phyloP scores from a whole-genome alignment of 2,329 filamentous ascomycete genomes.

The Phaeosphaeriaceae sp. region DNA sequence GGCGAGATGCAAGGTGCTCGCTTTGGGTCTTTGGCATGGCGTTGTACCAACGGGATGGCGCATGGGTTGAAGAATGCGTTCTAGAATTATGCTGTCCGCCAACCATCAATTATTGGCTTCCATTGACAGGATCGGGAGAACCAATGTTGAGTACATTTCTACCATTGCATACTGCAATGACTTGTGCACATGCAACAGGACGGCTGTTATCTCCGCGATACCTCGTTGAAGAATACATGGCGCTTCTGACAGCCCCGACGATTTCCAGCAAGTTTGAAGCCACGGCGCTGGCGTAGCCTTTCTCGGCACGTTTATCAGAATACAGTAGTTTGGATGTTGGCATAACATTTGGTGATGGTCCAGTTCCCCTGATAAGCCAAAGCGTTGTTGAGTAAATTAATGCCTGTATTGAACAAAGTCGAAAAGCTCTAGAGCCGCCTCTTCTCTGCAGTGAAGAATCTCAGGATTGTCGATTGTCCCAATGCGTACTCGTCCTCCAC shows the following conservation, averaged over 20 bases:
- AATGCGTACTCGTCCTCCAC: conserved; percentile 23
- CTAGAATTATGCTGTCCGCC: neutral
- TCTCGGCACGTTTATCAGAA: neutral
- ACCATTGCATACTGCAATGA: neutral
- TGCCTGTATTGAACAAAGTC: neutral
- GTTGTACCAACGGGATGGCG: neutral
- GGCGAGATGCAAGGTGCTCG: neutral
- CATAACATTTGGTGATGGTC: no score
- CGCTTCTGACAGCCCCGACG: neutral
- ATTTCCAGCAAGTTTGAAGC: neutral
- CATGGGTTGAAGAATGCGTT: neutral
- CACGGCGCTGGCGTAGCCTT: neutral
- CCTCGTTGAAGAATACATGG: neutral
- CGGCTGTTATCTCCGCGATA: neutral
- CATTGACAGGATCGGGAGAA: neutral
- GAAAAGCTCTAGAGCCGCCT: neutral
- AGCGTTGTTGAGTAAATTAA: neutral
- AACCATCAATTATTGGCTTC: neutral
- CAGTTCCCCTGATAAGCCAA: neutral
- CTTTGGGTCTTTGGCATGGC: neutral
- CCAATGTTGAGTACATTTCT: neutral
- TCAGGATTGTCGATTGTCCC: conserved; percentile 22
- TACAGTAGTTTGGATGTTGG: neutral
- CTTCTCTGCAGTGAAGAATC: conserved; percentile 19
- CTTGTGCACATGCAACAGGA: neutral